A percentile compares a stretch with the other conserved stretches of the same genome.
Conservation (phyloP, 2,329 filamentous ascomycete genomes). For the Ophiostoma sp. region DNA sequence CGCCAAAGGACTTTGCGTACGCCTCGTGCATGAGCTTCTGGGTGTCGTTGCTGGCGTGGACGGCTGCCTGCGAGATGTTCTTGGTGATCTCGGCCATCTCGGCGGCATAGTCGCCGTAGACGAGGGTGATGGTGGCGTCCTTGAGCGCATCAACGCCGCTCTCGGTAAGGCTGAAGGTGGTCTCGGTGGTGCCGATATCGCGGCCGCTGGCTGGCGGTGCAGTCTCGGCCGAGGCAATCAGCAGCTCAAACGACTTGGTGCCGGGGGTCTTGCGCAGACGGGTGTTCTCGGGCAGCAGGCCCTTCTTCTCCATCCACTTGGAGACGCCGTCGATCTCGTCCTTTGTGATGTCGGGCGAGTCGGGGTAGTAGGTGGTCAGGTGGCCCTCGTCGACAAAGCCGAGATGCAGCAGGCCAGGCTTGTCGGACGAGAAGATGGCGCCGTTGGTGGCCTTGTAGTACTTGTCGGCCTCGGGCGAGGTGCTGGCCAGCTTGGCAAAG, state of each 20-base stretch:
- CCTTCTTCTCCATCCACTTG: slow-evolving; percentile 64
- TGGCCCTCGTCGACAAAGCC: slow-evolving; percentile 71
- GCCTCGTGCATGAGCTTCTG: slow-evolving; percentile 68
- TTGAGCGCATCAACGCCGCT: slow-evolving; percentile 56
- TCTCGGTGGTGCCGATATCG: slow-evolving; percentile 60
- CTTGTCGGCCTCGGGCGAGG: slow-evolving; percentile 54
- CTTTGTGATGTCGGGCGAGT: slow-evolving; percentile 68
- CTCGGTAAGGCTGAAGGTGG: slow-evolving; percentile 54
- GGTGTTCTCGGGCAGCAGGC: slow-evolving; percentile 70
- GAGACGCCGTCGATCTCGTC: slow-evolving; percentile 67
- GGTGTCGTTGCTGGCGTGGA: slow-evolving; percentile 66
- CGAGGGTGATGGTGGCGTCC: slow-evolving; percentile 63
- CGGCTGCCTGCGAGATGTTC: slow-evolving; percentile 63
- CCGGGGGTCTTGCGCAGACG: slow-evolving; percentile 61
- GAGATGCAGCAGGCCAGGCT: slow-evolving; percentile 64
- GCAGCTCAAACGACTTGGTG: slow-evolving; percentile 56
- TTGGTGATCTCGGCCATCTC: slow-evolving; percentile 65
- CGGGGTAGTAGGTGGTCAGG: slow-evolving; percentile 76
- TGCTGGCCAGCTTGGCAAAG: slow-evolving; percentile 59
- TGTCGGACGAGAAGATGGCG: slow-evolving; percentile 64
- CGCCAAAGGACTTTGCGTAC: slow-evolving; percentile 69
- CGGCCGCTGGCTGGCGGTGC: slow-evolving; percentile 57
- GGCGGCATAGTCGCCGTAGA: slow-evolving; percentile 68
- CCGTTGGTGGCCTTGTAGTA: slow-evolving; percentile 64
- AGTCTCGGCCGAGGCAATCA: slow-evolving; percentile 65